Evolutionary conservation across 768 basidiomycete species (phyloP), one percentile per base, ranked within the genome.

Genomic region (Boletellus ananas): DNA sequence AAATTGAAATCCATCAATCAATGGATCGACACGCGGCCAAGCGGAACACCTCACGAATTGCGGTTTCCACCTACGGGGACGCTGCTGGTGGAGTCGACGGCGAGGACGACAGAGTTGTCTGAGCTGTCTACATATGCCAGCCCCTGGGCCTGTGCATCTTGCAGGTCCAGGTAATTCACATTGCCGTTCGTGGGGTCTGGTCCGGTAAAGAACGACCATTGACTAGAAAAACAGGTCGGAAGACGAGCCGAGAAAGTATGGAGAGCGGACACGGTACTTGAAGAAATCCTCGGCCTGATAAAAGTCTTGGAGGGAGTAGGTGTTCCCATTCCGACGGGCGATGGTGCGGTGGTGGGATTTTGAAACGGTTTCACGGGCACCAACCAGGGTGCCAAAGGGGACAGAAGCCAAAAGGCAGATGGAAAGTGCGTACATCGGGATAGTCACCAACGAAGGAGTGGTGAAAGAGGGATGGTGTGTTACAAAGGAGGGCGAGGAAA

Each of bases 121-220:
- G 62, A 66, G 17, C 64, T 62, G 52, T 85, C 77, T 23, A 88
- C 78, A 58, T 75, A 84, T 3, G 85, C 81, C 34, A 91, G 77
- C 1, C 76, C 75, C 34, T 79, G 72, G 10, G 65, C 56, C 46
- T 67, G 68, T 1, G 87, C 86, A 20, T 79, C 66, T 2, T 66
- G 60, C 58, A 70, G 63, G 29, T 58, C 68, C 52, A 79, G 70
- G 63, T 81, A 91, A 49, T 80, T 74, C 43, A 91, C 90, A 21
- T 68, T 68, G 16, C 89, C 89, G 55, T 80, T 67, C 0, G 89
- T 90, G 3, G 89, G 89, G 66, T 91, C 89, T 11, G 66, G 13
- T 3, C 56, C 67, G 12, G 73, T 74, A 69, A 80, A 88, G 70
- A 86, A 90, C 29, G 83, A 69, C 83, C 84, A 90, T 38, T 79